These are phyloP conservation scores for Microthyrium microscopicum DNA, from an alignment of 2,329 filamentous ascomycete genomes.

Conservation along the genomic window DNA sequence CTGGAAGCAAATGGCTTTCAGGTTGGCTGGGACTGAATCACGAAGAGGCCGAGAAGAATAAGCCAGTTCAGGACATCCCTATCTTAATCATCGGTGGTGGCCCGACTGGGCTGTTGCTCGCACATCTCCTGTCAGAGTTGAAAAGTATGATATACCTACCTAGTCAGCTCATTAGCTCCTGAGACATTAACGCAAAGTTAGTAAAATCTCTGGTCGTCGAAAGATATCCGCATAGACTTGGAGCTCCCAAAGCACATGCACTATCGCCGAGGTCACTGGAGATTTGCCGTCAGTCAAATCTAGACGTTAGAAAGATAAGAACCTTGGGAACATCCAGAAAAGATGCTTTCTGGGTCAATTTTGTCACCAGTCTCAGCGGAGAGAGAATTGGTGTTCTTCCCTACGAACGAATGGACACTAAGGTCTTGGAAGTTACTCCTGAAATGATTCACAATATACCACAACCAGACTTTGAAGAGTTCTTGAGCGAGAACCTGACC, in stretches of 20 bases:
- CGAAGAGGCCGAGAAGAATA: too few relatives aligned
- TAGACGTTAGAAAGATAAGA: conserved; percentile 15
- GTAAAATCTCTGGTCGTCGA: conserved; percentile 13
- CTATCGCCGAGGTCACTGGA: conserved; percentile 16
- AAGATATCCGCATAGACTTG: conserved; percentile 16
- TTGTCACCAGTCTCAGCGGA: conserved; percentile 22
- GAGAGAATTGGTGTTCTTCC: conserved; percentile 21
- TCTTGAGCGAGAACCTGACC: conserved; percentile 15
- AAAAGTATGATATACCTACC: conserved; percentile 8
- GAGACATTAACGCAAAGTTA: not conserved
- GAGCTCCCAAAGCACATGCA: conserved; percentile 19
- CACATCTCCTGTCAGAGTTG: conserved; percentile 8
- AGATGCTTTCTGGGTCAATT: conserved; percentile 26
- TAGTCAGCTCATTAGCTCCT: conserved; percentile 11
- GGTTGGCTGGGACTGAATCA: too few relatives aligned
- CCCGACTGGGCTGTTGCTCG: conserved; percentile 9
- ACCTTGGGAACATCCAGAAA: conserved; percentile 15
- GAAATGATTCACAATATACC: conserved; percentile 28
- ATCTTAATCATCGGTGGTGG: conserved; percentile 10
- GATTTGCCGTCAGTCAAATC: conserved; percentile 16
- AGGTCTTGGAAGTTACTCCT: conserved; percentile 21
- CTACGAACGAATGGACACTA: conserved; percentile 18
- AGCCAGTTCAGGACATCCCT: conserved; percentile 5
- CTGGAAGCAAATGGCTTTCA: too few relatives aligned
- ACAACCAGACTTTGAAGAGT: conserved; percentile 24